Base-by-base conservation (phyloP, 441 rosid genomes). In the Melastoma candidum region DNA sequence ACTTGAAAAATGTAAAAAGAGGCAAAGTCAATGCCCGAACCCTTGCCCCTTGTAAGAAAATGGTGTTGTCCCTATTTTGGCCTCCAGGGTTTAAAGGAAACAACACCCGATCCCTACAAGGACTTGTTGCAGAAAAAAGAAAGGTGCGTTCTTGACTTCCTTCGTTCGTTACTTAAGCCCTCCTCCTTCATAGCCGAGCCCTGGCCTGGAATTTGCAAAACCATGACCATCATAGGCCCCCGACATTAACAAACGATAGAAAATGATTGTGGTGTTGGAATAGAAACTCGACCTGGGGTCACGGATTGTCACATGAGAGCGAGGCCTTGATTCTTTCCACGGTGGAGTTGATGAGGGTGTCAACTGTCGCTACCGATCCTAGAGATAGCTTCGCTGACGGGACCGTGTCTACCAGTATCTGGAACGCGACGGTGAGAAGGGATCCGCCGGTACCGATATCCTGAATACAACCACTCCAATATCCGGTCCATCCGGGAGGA, bases 101-200 rank as follows among this genome's bases (percentile, higher is more conserved):
- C 10, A 48, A 57, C 74, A 65, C 67, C 44, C 71, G 68, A 58
- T 4, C 6, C 41, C 68, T 74, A 63, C 56, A 4, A 64, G 46
- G 74, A 36, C 41, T 36, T 36, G 41, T 36, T 36, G 41, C 41
- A 36, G 8, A 72, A 71, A 59, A 71, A 78, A 69, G 36, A 39
- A 68, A 73, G 97, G 97, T 86, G 94, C 94, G 97, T 75, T 86
- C 97, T 90, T 90, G 97, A 83, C 97, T 89, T 76, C 82, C 65
- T 72, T 60, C 12, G 22, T 17, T 17, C 22, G 22, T 17, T 17
- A 17, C 22, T 17, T 17, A 32, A 12, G 6, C 3, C 11, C 11
- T 17, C 11, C 10, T n/a, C 25, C 56, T 45, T 26, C 7, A 7
- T 1, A 3, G 13, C 41, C 41, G 41, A 36, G 4, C 12, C 6